Conservation (phyloP, 2,329 filamentous ascomycete genomes). For the Lachnellula arida region DNA sequence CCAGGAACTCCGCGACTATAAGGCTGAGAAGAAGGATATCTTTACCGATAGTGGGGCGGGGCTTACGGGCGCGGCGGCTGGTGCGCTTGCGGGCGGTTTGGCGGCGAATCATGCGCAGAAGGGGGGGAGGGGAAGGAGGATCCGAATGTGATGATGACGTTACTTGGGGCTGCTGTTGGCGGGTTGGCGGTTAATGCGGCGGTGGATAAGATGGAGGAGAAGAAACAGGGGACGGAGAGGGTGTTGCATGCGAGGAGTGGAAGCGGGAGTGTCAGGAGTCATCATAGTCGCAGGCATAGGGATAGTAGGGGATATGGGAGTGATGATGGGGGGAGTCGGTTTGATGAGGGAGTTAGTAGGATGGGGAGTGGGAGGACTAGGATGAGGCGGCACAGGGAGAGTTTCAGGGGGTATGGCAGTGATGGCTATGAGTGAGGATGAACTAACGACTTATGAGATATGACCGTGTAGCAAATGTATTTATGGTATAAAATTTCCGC, state of each 20-base stretch:
- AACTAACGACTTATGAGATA: too few relatives aligned
- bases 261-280: background rate
- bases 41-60: conserved; percentile 10
- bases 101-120: conserved; percentile 3
- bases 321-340: background rate
- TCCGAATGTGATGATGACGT: background rate
- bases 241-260: background rate
- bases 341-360: too few relatives aligned
- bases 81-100: conserved; percentile 7
- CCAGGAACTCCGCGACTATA: background rate
- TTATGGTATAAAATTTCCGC: too few relatives aligned
- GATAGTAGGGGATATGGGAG: background rate
- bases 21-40: background rate
- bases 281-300: background rate
- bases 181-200: conserved; percentile 10
- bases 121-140: conserved; percentile 1
- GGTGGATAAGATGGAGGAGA: conserved; percentile 7
- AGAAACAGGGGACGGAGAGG: background rate
- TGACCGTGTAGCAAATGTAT: too few relatives aligned
- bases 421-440: too few relatives aligned
- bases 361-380: too few relatives aligned
- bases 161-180: conserved; percentile 10
- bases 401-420: too few relatives aligned
- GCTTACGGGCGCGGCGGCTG: conserved; percentile 3
- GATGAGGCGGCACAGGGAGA: too few relatives aligned